Conservation (phyloP, 2,329 filamentous ascomycete species). For the Fusarium cicatricum region DNA sequence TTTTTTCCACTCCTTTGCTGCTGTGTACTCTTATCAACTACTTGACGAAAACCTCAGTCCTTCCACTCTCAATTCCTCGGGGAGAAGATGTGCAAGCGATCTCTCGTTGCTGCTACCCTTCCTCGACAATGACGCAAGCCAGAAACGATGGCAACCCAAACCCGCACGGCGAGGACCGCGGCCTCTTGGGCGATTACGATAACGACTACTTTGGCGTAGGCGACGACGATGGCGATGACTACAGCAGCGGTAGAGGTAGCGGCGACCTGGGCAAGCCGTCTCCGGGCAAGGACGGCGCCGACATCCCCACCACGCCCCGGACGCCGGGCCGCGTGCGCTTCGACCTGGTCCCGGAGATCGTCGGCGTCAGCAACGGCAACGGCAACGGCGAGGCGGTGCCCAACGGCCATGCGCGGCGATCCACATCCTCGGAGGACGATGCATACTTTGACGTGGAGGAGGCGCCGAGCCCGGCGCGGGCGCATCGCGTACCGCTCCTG, state of each 20-base stretch:
- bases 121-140: conserved; percentile 46
- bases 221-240: conserved; percentile 21
- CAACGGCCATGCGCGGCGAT: conserved; percentile 20
- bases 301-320: conserved; percentile 37
- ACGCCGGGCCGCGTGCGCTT: conserved; percentile 79
- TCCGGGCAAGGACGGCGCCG: conserved; percentile 30
- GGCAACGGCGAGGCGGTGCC: conserved; percentile 25
- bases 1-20: conserved; percentile 1
- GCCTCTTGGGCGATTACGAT: conserved; percentile 43
- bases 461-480: conserved; percentile 56
- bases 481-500: conserved; percentile 74
- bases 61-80: conserved; percentile 1
- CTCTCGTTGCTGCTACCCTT: conserved; percentile 30
- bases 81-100: conserved; percentile 39
- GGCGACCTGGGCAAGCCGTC: conserved; percentile 25
- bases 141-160: conserved; percentile 43
- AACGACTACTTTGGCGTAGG: conserved; percentile 41
- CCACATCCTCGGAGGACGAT: conserved; percentile 36
- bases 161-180: conserved; percentile 45
- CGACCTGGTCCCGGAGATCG: conserved; percentile 62
- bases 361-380: conserved; percentile 41
- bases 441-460: conserved; percentile 59
- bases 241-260: conserved; percentile 19
- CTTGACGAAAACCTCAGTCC: too few species aligned
- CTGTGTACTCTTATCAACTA: not conserved